Base-by-base conservation (phyloP, 805 yeast species). In the Komagataella kurtzmanii region DNA sequence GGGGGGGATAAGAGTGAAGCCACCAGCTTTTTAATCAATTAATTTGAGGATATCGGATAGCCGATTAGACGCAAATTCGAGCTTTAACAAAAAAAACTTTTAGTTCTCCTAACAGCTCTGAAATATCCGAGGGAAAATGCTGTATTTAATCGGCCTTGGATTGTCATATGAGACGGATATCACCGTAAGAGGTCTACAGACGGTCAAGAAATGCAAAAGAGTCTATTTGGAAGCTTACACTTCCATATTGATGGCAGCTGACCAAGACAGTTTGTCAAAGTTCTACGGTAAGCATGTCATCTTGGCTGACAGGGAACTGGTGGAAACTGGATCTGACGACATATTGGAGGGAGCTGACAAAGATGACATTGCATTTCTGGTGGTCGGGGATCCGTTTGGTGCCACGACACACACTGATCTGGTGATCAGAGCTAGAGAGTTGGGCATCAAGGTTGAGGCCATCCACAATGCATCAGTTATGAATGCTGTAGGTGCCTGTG, bases 401-500 rank as follows among this genome's bases (percentile, higher is more conserved):
- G 99, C 99, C 36, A 91, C 99, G 3, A 91, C 99, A 0, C 99
- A 91, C 69, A 88, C 97, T 0, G 99, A 93, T 69, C 74, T 91
- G 56, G 88, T 90, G 46, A 77, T 91, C 54, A 75, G 99, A 61
- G 98, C 99, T 47, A 79, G 95, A 58, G 96, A 86, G 66, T 73
- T 82, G 54, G 80, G 80, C 2, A 88, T 93, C 62, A 71, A 76
- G 50, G 87, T 86, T 47, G 95, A 87, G 62, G 77, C 85, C 45
- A 80, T 91, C 54, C 99, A 91, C 70, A 91, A 91, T 66, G 99
- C 99, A 1, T 86, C 96, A 17, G 93, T 91, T 10, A 89, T 93
- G 97, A 91, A 91, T 64, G 99, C 98, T 0, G 96, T 91, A 23
- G 99, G 99, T 17, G 95, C 97, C 1, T 89, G 97, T 71, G 99